These are phyloP conservation scores for Pestalotiopsis fici DNA, from an alignment of 2,329 filamentous ascomycete genomes.

Conservation along the genomic window DNA sequence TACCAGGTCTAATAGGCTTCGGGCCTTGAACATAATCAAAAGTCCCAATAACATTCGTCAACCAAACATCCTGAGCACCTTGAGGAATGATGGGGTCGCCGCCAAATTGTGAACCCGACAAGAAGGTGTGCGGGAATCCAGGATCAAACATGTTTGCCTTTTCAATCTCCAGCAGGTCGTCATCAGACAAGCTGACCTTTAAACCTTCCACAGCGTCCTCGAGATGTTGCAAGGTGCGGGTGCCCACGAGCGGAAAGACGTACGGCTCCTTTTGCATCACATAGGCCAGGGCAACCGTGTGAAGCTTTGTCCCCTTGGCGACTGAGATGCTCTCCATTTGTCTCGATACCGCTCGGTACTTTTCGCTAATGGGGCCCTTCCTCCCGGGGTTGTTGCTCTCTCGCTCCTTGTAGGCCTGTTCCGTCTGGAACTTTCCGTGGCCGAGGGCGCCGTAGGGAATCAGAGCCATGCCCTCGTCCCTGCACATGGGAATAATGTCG, in stretches of 20 bases:
- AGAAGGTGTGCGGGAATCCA: constrained; percentile 51
- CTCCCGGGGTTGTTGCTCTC: constrained; percentile 9
- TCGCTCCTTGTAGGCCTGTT: background rate
- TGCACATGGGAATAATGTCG: constrained; percentile 59
- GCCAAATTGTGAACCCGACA: background rate
- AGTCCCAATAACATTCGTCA: background rate
- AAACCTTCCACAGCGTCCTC: constrained; percentile 57
- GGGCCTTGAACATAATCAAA: background rate
- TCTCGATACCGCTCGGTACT: constrained; percentile 4
- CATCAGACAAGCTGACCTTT: constrained; percentile 45
- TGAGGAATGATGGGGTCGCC: background rate
- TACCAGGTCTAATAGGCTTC: background rate
- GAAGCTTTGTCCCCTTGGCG: constrained; percentile 29
- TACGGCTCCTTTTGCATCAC: constrained; percentile 57
- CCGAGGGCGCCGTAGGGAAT: constrained; percentile 48
- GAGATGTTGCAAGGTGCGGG: constrained; percentile 57
- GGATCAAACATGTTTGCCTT: constrained; percentile 47
- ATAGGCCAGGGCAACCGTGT: constrained; percentile 57
- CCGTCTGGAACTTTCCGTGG: constrained; percentile 21
- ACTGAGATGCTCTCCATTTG: constrained; percentile 12
- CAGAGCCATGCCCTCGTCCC: constrained; percentile 53
- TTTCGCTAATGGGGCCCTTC: constrained; percentile 6
- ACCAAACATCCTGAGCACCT: background rate
- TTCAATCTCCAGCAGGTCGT: constrained; percentile 59
- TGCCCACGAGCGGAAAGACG: constrained; percentile 60